Conservation (phyloP, 225 moss, liverwort and hornwort genomes). For the Neckera pumila region DNA sequence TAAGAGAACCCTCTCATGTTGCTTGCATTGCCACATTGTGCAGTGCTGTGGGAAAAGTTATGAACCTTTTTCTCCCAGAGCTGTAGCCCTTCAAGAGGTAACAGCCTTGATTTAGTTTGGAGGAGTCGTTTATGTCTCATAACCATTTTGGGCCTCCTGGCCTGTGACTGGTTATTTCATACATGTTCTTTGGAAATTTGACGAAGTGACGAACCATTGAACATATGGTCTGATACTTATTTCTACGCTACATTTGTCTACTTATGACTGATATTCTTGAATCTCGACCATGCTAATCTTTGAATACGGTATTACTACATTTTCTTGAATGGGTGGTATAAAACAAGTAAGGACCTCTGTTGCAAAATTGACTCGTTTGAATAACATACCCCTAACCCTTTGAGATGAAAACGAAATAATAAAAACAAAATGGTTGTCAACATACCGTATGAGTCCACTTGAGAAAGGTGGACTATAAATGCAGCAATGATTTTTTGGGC, state of each 20-base stretch:
- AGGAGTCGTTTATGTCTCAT: not conserved
- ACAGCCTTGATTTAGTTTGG: not conserved
- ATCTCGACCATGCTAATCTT: not conserved
- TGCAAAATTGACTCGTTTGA: not conserved
- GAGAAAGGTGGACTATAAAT: not conserved
- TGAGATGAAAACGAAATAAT: not conserved
- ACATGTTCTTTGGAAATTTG: not conserved
- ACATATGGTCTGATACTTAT: not conserved
- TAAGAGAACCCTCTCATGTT: not conserved
- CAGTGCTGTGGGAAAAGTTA: not conserved
- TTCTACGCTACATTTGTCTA: not conserved
- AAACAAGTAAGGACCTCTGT: not conserved
- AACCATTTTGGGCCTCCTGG: not conserved
- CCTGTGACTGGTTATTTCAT: not conserved
- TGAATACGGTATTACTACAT: not conserved
- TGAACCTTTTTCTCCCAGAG: not conserved
- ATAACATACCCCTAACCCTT: too few species aligned
- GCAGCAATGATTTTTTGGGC: too few species aligned
- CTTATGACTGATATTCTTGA: not conserved
- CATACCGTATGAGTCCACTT: not conserved
- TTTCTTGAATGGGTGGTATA: not conserved
- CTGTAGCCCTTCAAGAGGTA: not conserved
- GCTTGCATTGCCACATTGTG: not conserved
- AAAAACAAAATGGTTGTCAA: not conserved
- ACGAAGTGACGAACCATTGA: not conserved